Base-by-base conservation (phyloP, 148 eudicot genomes). In the Camellia lanceoleosa region DNA sequence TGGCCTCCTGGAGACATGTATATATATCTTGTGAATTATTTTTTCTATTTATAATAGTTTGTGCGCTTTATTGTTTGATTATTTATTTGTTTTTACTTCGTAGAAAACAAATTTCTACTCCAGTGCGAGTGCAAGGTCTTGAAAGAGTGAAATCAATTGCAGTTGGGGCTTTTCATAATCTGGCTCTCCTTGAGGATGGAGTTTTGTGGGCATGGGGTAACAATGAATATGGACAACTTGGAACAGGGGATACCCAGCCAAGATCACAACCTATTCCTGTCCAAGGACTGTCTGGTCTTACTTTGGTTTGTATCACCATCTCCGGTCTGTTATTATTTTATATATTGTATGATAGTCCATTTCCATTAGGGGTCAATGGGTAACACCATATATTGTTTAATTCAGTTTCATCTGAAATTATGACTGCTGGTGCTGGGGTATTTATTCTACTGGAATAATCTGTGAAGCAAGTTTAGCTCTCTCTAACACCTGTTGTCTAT, bases 1-100 rank as follows among this genome's bases (percentile, higher is more conserved):
- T 97, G 99, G 99, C 99, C 99, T 56, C 99, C 99, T 75, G 99
- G 99, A 19, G 99, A 97, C 82, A 97, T 97, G 99, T 94, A 94
- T 16, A 82, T 15, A 38, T 73, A 4, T 68, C 46, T 43, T 73
- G 11, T 44, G 23, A 15, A n/a, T 19, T 61, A 41, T 46, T 55
- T 73, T 68, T 64, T 63, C 52, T 44, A 30, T 19, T 55, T 76
- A 55, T 14, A 72, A 58, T n/a, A 59, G 44, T 43, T 20, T 74
- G 20, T 68, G 19, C 59, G 6, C 64, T 62, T 19, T 44, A 67
- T 49, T 63, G 41, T 64, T 66, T 76, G 59, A 66, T 23, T n/a
- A n/a, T 8, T 49, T 75, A 59, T 41, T 44, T 65, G 43, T 83
- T 59, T 63, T 14, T 60, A 41, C 42, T 82, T 70, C 61, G 58